phyloP scores from a whole-genome alignment of 2,329 filamentous ascomycete genomes.

The Ophiostoma australiae region DNA sequence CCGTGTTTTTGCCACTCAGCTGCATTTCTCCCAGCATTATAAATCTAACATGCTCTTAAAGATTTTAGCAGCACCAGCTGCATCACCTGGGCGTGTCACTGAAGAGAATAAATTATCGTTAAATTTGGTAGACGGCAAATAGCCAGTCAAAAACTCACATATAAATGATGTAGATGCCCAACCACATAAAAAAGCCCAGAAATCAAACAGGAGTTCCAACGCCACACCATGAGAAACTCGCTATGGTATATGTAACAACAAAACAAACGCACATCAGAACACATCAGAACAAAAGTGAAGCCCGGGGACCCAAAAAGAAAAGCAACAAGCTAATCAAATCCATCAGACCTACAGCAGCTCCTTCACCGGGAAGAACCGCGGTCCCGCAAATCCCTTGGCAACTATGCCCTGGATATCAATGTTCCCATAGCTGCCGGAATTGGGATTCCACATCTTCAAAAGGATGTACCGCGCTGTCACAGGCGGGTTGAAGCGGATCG shows the following conservation, averaged over 20 bases:
- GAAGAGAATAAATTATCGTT: background rate
- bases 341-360: constrained; percentile 47
- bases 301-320: background rate
- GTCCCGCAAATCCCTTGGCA: constrained; percentile 77
- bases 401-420: constrained; percentile 88
- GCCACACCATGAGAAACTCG: background rate
- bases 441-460: constrained; percentile 84
- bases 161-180: background rate
- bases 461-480: constrained; percentile 78
- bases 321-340: background rate
- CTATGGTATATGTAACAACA: constrained; percentile 2
- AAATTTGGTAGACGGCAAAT: background rate
- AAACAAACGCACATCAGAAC: background rate
- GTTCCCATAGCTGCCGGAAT: constrained; percentile 59
- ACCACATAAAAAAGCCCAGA: background rate
- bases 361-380: constrained; percentile 72
- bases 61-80: background rate
- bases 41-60: background rate
- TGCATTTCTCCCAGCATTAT: background rate
- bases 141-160: background rate
- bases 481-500: constrained; percentile 77
- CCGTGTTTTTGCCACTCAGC: too few species aligned
- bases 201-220: background rate
- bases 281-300: background rate
- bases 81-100: too few species aligned